Conservation (phyloP, 345 rosid species). For the Bruguiera gymnorhiza region DNA sequence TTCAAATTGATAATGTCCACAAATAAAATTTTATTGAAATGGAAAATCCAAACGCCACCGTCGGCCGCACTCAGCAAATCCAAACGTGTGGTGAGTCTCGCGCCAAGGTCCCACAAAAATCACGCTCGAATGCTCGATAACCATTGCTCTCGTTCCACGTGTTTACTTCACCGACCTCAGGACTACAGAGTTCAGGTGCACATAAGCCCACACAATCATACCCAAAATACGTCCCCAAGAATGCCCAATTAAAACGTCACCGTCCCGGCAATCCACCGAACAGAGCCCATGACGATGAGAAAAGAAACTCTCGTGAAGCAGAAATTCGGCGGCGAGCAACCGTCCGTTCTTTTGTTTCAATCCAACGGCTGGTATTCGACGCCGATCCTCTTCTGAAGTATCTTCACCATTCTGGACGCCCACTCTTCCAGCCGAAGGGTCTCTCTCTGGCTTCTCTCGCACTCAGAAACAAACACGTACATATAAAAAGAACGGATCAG, state of each 20-base stretch:
- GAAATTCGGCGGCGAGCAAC: too few species aligned
- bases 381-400: constrained; percentile 6
- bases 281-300: too few species aligned
- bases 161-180: not conserved
- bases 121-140: not conserved
- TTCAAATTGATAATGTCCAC: too few species aligned
- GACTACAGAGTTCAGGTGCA: not conserved
- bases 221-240: not conserved
- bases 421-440: too few species aligned
- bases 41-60: not conserved
- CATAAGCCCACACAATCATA: not conserved
- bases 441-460: too few species aligned
- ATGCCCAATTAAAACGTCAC: too few species aligned
- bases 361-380: constrained; percentile 37
- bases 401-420: too few species aligned
- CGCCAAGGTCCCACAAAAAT: not conserved
- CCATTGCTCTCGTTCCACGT: constrained; percentile 3
- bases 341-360: not conserved
- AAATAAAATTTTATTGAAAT: not conserved
- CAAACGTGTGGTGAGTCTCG: constrained; percentile 5
- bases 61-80: not conserved
- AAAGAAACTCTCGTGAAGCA: too few species aligned
- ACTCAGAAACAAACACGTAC: too few species aligned
- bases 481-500: not conserved
- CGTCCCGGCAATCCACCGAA: too few species aligned